Percentiles rank a stretch among this genome's conserved stretches.
Evolutionary conservation across 1,139 yeast species (phyloP).

Genomic region (Pichia sp.): DNA sequence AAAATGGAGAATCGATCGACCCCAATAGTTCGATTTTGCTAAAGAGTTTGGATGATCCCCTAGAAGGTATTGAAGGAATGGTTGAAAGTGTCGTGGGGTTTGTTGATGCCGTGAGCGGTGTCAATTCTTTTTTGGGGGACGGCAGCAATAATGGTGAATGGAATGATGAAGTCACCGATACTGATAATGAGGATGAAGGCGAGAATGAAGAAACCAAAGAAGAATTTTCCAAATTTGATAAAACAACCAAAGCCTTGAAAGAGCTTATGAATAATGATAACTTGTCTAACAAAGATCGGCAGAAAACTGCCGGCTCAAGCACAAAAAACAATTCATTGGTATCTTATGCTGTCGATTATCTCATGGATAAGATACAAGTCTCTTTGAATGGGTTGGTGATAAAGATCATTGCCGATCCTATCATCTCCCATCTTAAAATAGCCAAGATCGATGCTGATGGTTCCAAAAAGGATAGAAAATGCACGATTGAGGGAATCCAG

Average conservation of each 20-base stretch:
- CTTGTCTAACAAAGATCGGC: neutral
- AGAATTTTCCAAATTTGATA: neutral
- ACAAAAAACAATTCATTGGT: constrained; percentile 38
- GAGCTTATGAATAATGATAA: constrained; percentile 4
- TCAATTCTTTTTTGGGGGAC: constrained; percentile 4
- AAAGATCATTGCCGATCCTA: constrained; percentile 44
- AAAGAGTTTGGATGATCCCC: constrained; percentile 7
- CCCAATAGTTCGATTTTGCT: constrained; percentile 7
- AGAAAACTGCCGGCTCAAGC: constrained; percentile 15
- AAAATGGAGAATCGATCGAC: constrained; percentile 2
- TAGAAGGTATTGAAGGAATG: constrained; percentile 12
- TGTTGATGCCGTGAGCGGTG: constrained; percentile 14
- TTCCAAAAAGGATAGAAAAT: constrained; percentile 38
- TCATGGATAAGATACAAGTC: constrained; percentile 53
- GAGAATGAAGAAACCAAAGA: constrained; percentile 4
- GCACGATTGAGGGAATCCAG: constrained; percentile 30
- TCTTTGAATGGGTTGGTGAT: constrained; percentile 36
- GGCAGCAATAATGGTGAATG: neutral
- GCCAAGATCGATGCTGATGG: constrained; percentile 35
- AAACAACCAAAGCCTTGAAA: constrained; percentile 4
- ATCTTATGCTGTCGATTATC: constrained; percentile 59
- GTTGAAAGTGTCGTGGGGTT: constrained; percentile 16
- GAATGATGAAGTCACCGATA: constrained; percentile 12
- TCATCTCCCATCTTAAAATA: constrained; percentile 35
- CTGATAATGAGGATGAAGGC: constrained; percentile 12